These are phyloP conservation scores for Syzygium oleosum DNA, from an alignment of 345 rosid species.

Conservation along the genomic window DNA sequence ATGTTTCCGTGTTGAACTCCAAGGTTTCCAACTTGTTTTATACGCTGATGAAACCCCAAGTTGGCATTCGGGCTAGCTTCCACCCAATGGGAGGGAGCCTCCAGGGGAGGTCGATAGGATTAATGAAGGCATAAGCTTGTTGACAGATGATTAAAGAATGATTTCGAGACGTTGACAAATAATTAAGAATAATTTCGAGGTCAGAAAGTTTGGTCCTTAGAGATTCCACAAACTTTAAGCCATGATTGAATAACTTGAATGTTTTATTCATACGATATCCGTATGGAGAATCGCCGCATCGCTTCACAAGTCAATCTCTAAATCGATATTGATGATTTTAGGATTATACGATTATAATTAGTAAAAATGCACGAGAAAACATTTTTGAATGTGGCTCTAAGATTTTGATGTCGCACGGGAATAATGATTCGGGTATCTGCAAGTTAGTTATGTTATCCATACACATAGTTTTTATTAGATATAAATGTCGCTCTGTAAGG, in stretches of 20 bases:
- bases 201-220: background rate
- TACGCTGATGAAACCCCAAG: background rate
- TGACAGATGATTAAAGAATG: background rate
- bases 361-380: background rate
- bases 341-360: background rate
- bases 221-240: background rate
- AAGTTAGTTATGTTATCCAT: background rate
- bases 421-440: background rate
- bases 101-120: background rate
- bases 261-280: background rate
- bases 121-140: background rate
- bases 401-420: background rate
- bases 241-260: background rate
- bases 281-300: background rate
- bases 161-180: background rate
- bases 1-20: slow-evolving; percentile 2
- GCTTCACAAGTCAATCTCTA: background rate
- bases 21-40: background rate
- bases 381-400: background rate
- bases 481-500: background rate
- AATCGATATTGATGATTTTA: background rate
- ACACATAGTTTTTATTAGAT: background rate
- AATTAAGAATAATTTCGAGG: background rate
- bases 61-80: background rate
- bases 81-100: background rate